Conservation (phyloP, 1,284 basidiomycete genomes). For the Melanopsichium pennsylvanicum region DNA sequence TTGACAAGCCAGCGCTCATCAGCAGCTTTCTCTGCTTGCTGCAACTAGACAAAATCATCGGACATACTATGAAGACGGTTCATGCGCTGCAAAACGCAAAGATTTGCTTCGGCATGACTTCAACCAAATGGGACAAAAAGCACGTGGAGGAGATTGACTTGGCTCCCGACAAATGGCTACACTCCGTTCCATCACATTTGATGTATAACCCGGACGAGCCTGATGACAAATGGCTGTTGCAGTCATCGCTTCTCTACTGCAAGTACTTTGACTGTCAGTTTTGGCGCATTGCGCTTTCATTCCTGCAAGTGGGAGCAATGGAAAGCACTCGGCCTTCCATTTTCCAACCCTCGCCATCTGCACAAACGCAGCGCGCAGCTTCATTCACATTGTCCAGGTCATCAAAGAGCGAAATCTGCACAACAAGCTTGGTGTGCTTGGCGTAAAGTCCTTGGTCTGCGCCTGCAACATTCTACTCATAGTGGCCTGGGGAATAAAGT, state of each 20-base stretch:
- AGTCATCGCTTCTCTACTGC: constrained; percentile 47
- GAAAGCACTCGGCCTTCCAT: constrained; percentile 45
- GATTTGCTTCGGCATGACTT: constrained; percentile 46
- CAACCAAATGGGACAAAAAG: constrained; percentile 52
- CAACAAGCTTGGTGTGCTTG: constrained; percentile 11
- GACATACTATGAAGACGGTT: constrained; percentile 54
- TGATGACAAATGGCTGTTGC: constrained; percentile 48
- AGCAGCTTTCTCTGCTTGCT: constrained; percentile 47
- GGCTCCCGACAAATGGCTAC: constrained; percentile 57
- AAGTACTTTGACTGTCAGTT: constrained; percentile 58
- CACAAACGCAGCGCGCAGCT: constrained; percentile 58
- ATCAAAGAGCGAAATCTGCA: constrained; percentile 41
- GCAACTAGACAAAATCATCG: constrained; percentile 51
- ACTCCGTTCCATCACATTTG: constrained; percentile 51
- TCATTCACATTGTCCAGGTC: constrained; percentile 46
- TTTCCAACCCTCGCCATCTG: constrained; percentile 61
- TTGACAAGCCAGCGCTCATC: constrained; percentile 34
- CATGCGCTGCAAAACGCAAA: constrained; percentile 58
- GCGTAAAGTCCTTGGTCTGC: constrained; percentile 30
- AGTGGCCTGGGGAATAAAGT: constrained; percentile 52
- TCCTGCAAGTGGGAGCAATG: constrained; percentile 33
- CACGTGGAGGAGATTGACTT: constrained; percentile 60
- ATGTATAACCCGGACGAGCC: constrained; percentile 49
- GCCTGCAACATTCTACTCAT: constrained; percentile 50
- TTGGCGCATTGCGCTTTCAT: constrained; percentile 60